These are phyloP conservation scores for Endotrypanum monterogeii DNA, from an alignment of 208 protist species.

Conservation along the genomic window DNA sequence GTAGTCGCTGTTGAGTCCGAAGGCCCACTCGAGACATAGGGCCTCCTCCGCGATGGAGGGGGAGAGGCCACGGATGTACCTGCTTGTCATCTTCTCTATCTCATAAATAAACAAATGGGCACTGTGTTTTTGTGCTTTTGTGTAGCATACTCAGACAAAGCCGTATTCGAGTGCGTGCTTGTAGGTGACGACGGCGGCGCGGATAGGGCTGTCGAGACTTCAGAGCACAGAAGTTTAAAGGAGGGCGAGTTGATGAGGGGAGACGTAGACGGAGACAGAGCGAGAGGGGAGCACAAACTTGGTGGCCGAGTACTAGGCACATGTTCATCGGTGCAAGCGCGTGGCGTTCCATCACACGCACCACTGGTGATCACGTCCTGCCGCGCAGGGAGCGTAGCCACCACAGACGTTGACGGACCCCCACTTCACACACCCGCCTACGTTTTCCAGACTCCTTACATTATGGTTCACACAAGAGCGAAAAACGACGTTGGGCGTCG, in stretches of 20 bases:
- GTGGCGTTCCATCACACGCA: background rate
- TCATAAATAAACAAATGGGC: background rate
- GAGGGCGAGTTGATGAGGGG: too few species aligned
- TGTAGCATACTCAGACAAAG: background rate
- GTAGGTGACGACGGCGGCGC: background rate
- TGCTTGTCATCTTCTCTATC: slow-evolving; percentile 8
- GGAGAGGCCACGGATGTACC: slow-evolving; percentile 35
- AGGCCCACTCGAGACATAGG: slow-evolving; percentile 86
- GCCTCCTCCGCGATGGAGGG: slow-evolving; percentile 49
- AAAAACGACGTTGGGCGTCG: background rate
- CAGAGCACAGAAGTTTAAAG: background rate
- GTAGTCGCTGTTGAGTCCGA: slow-evolving; percentile 93
- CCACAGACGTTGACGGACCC: background rate
- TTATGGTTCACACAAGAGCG: background rate
- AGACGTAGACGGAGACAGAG: background rate
- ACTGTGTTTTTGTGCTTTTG: background rate
- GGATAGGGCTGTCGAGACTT: background rate
- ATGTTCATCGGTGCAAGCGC: background rate
- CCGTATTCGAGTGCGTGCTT: background rate
- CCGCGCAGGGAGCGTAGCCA: background rate
- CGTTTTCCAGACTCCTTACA: background rate
- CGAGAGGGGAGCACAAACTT: background rate
- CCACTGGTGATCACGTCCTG: background rate
- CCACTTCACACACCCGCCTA: background rate
- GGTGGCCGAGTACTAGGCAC: background rate